Evolutionary conservation across 2,329 filamentous ascomycete species (phyloP).

Genomic region (Pestalotiopsis sp.): DNA sequence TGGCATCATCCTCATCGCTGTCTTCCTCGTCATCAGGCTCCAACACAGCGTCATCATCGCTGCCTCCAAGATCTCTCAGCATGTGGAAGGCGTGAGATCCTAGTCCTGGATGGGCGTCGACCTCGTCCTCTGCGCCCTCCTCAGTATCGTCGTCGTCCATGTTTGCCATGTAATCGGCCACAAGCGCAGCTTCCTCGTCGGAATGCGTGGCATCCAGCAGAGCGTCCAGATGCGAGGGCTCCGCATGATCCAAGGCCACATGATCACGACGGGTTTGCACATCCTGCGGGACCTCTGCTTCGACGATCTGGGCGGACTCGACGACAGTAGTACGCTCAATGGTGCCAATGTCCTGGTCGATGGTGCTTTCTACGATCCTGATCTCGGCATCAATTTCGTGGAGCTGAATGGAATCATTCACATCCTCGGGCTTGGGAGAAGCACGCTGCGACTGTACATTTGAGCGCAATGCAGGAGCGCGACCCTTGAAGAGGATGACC

Average conservation of each 20-base stretch:
- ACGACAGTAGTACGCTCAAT: neutral
- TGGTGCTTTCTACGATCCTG: constrained; percentile 27
- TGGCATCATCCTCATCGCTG: constrained; percentile 41
- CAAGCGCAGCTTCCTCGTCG: constrained; percentile 56
- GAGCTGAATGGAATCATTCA: constrained; percentile 19
- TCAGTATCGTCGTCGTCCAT: constrained; percentile 39
- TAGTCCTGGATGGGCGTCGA: constrained; percentile 20
- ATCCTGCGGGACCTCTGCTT: neutral
- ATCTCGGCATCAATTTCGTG: constrained; percentile 37
- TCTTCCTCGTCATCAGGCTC: constrained; percentile 32
- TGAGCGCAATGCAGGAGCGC: constrained; percentile 37
- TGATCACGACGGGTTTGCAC: neutral
- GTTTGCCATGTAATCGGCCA: constrained; percentile 75
- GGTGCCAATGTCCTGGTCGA: constrained; percentile 4
- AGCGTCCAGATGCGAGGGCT: constrained; percentile 12
- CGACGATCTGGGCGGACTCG: neutral
- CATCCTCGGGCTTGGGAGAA: neutral
- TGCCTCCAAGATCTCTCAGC: constrained; percentile 46
- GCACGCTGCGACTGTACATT: constrained; percentile 18
- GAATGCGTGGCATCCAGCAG: constrained; percentile 14
- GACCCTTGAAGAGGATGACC: constrained; percentile 68
- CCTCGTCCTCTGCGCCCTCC: constrained; percentile 25
- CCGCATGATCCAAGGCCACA: neutral
- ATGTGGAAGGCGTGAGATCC: constrained; percentile 30
- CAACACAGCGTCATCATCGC: constrained; percentile 41